These are phyloP conservation scores for Mycosphaerelloides madeirae DNA, from an alignment of 2,329 filamentous ascomycete species.

Conservation along the genomic window DNA sequence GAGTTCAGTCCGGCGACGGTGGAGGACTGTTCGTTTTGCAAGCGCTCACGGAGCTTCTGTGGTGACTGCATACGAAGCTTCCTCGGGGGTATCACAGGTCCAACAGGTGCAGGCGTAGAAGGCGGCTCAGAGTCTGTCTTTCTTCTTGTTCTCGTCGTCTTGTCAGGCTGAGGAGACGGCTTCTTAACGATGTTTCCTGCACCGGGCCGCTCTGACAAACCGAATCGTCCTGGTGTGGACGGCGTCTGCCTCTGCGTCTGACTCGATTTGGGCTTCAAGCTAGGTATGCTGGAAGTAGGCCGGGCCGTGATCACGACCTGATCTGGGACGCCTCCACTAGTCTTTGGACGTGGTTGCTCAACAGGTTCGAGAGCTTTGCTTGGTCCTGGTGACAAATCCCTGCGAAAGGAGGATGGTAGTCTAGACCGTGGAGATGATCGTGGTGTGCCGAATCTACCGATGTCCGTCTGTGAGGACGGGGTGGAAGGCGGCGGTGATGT, in stretches of 20 bases:
- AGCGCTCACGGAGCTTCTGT: conserved; percentile 69
- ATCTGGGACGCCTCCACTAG: conserved; percentile 21
- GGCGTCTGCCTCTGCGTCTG: conserved; percentile 31
- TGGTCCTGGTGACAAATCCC: conserved; percentile 40
- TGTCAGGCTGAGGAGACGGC: conserved; percentile 47
- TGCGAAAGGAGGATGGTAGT: conserved; percentile 36
- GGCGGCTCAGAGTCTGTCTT: conserved; percentile 11
- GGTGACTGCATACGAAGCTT: conserved; percentile 64
- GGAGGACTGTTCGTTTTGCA: conserved; percentile 74
- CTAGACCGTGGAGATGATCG: conserved; percentile 31
- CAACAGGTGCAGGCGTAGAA: background rate
- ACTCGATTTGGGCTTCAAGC: conserved; percentile 34
- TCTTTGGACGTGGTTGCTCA: conserved; percentile 27
- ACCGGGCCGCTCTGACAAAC: conserved; percentile 49
- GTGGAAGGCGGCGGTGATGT: conserved; percentile 34
- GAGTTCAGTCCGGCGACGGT: conserved; percentile 65
- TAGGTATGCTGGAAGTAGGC: conserved; percentile 48
- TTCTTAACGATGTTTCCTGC: conserved; percentile 56
- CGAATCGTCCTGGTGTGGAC: conserved; percentile 43
- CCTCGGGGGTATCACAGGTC: conserved; percentile 2
- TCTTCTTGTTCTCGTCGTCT: conserved; percentile 16
- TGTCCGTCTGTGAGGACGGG: conserved; percentile 35
- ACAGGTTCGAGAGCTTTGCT: conserved; percentile 29
- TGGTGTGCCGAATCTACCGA: conserved; percentile 39
- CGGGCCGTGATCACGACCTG: conserved; percentile 25